These are phyloP conservation scores for Paramecium caudatum DNA, from an alignment of 73 alveolate genomes.

Conservation along the genomic window DNA sequence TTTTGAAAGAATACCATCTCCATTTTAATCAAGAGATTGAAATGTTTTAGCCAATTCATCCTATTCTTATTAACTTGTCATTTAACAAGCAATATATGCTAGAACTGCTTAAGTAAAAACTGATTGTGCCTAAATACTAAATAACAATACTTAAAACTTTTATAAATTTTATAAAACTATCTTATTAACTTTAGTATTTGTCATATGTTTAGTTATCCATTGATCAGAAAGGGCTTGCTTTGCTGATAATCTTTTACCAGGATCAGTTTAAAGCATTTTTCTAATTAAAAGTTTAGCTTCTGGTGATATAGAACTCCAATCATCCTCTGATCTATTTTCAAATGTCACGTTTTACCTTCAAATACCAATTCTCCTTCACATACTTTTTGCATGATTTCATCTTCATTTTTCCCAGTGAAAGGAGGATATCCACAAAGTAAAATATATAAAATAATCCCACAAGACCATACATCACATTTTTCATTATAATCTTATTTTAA, in stretches of 20 bases:
- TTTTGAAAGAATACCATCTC: slow-evolving; percentile 86
- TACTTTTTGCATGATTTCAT: slow-evolving; percentile 52
- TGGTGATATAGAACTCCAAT: slow-evolving; percentile 74
- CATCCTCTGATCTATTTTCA: slow-evolving; percentile 52
- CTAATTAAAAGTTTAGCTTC: slow-evolving; percentile 84
- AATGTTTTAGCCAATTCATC: slow-evolving; percentile 78
- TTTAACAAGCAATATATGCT: slow-evolving; percentile 67
- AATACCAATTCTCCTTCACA: slow-evolving; percentile 15
- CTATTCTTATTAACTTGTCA: slow-evolving; percentile 77
- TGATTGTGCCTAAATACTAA: slow-evolving; percentile 64
- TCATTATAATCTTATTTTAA: slow-evolving; percentile 54
- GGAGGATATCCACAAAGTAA: slow-evolving; percentile 71
- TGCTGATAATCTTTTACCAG: slow-evolving; percentile 82
- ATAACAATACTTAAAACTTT: slow-evolving; percentile 18
- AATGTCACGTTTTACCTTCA: slow-evolving; percentile 66
- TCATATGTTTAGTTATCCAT: slow-evolving; percentile 73
- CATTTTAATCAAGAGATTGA: slow-evolving; percentile 82
- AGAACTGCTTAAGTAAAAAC: slow-evolving; percentile 75
- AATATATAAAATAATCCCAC: slow-evolving; percentile 49
- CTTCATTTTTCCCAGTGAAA: slow-evolving; percentile 43
- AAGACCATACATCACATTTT: slow-evolving; percentile 69
- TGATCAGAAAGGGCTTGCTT: slow-evolving; percentile 82
- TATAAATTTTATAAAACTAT: slow-evolving; percentile 72
- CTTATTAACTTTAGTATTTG: background rate
- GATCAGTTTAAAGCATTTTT: slow-evolving; percentile 80